Percentiles rank a stretch among this genome's conserved stretches.
These are phyloP conservation scores for Laguncularia racemosa DNA, from an alignment of 345 rosid species.

Conservation along the genomic window DNA sequence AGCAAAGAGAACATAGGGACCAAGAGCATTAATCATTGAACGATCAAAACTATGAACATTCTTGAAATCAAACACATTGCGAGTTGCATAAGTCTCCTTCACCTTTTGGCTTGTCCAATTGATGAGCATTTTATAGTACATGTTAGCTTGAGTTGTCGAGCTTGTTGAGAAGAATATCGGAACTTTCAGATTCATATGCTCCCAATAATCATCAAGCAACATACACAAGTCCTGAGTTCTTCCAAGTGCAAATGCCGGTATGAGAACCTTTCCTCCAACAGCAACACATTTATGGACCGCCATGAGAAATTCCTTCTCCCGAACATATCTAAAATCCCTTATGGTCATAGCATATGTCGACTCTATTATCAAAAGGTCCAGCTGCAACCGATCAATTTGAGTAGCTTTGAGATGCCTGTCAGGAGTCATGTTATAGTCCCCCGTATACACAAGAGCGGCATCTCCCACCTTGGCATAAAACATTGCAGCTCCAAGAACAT, in stretches of 20 bases:
- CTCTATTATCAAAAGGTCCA: conserved; percentile 96
- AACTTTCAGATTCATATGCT: conserved; percentile 82
- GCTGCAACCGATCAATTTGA: conserved; percentile 66
- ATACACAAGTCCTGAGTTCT: conserved; percentile 98
- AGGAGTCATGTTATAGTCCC: too few species aligned
- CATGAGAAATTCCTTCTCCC: conserved; percentile 88
- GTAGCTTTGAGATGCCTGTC: conserved; percentile 99
- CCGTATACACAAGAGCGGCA: too few species aligned
- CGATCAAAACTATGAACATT: conserved; percentile 74
- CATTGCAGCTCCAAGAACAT: conserved; percentile 99
- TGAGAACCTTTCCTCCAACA: conserved; percentile 91
- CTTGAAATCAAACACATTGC: conserved; percentile 84
- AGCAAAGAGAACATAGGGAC: conserved; percentile 97
- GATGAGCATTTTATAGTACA: too few species aligned
- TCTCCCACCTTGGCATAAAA: too few species aligned
- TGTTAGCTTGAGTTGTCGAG: conserved; percentile 93
- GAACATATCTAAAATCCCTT: conserved; percentile 84
- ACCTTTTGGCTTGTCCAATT: too few species aligned
- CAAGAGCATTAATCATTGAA: conserved; percentile 68
- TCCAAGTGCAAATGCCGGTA: conserved; percentile 96
- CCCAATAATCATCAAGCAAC: too few species aligned
- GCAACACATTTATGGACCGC: conserved; percentile 95
- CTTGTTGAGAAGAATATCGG: conserved; percentile 97
- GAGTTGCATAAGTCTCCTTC: too few species aligned
- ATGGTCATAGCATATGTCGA: conserved; percentile 91